Conservation (phyloP, 257 asterid species). For the Apocynum venetum region DNA sequence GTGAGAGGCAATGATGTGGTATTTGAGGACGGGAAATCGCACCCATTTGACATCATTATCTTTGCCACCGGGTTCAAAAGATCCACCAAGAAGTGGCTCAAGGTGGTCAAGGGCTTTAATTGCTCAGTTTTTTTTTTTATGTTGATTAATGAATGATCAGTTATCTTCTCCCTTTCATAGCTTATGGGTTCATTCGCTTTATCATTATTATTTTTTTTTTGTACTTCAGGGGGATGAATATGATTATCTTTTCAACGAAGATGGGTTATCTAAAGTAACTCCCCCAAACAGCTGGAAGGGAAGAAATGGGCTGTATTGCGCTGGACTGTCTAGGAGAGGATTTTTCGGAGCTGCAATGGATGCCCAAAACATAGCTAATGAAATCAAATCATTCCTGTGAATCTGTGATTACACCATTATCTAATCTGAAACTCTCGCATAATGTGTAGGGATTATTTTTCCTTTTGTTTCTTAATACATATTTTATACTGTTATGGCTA, state of each 20-base stretch:
- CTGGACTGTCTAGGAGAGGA: constrained; percentile 58
- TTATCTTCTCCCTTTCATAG: constrained; percentile 3
- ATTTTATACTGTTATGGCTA: too few species aligned
- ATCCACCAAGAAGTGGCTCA: constrained; percentile 67
- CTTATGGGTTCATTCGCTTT: too few species aligned
- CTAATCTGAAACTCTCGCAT: too few species aligned
- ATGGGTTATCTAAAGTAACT: constrained; percentile 47
- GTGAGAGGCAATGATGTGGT: constrained; percentile 34
- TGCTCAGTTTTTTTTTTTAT: too few species aligned
- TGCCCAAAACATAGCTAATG: constrained; percentile 55
- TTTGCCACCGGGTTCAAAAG: constrained; percentile 82
- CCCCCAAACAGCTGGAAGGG: constrained; percentile 76
- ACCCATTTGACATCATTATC: constrained; percentile 49
- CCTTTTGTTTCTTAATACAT: too few species aligned
- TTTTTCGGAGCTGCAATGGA: constrained; percentile 57
- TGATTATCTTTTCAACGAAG: constrained; percentile 44
- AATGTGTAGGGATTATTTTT: too few species aligned
- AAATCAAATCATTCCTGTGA: constrained; percentile 33
- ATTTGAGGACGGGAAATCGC: constrained; percentile 44
- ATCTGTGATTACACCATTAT: too few species aligned
- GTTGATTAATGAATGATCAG: too few species aligned
- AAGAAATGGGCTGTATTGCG: constrained; percentile 58
- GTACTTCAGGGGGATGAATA: constrained; percentile 34
- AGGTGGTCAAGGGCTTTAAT: constrained; percentile 24
- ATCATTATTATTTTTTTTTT: not conserved